These are phyloP conservation scores for Aphanomyces euteiches DNA, from an alignment of 352 stramenopile genomes.

Conservation along the genomic window DNA sequence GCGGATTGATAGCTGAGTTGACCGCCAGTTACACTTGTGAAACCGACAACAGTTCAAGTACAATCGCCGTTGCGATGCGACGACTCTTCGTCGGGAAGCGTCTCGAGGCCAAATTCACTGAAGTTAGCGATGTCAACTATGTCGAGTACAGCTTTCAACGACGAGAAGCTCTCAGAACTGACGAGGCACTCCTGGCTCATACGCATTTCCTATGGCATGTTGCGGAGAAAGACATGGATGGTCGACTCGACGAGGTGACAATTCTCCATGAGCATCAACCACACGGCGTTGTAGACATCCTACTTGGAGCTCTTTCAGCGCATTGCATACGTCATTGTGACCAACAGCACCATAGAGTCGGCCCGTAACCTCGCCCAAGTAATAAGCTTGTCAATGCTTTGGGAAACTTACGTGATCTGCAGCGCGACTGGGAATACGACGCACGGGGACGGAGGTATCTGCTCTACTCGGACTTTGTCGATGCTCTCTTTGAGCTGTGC, in stretches of 20 bases:
- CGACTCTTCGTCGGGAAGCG: slow-evolving; percentile 22
- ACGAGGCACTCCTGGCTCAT: neutral
- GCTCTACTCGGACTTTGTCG: slow-evolving; percentile 1
- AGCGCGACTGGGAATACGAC: slow-evolving; percentile 18
- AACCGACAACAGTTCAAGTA: no score
- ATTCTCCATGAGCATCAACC: neutral
- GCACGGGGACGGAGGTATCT: neutral
- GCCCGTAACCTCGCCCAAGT: slow-evolving; percentile 10
- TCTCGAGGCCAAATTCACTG: neutral
- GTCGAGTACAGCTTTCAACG: slow-evolving; percentile 18
- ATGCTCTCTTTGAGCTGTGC: slow-evolving; percentile 24
- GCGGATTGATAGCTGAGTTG: no score
- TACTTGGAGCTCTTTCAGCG: slow-evolving; percentile 19
- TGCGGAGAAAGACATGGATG: neutral
- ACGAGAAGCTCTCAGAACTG: slow-evolving; percentile 6
- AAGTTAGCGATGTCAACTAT: slow-evolving; percentile 15
- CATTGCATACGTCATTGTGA: slow-evolving; percentile 14
- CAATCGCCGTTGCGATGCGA: neutral
- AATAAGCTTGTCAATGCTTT: slow-evolving; percentile 2
- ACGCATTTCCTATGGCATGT: slow-evolving; percentile 17
- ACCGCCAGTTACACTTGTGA: no score
- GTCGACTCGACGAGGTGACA: neutral
- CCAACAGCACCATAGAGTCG: neutral
- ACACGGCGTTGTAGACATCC: neutral
- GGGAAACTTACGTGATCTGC: neutral